Percentiles rank a stretch among this genome's conserved stretches.
phyloP scores from a whole-genome alignment of 768 basidiomycete genomes.

The Russula emetica region DNA sequence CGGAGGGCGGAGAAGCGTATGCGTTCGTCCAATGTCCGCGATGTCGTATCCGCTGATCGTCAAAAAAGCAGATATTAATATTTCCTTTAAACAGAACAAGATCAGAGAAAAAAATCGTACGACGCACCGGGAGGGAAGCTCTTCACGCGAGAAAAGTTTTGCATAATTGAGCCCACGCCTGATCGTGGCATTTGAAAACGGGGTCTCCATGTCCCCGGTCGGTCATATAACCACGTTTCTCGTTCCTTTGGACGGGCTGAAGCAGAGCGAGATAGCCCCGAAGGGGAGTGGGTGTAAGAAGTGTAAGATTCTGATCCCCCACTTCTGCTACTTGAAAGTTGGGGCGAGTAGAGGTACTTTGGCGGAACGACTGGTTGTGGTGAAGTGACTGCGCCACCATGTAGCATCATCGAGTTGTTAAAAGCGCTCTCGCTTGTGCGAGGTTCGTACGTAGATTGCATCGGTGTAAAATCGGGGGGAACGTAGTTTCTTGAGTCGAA shows the following conservation, averaged over 20 bases:
- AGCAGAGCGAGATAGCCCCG: conserved; percentile 16
- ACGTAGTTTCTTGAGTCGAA: conserved; percentile 22
- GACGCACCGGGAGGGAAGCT: conserved; percentile 28
- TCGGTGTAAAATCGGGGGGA: conserved; percentile 9
- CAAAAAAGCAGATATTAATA: neutral
- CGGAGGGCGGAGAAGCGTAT: conserved; percentile 31
- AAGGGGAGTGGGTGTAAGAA: conserved; percentile 6
- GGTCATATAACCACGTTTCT: conserved; percentile 21
- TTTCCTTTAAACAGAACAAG: no score
- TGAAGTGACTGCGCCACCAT: conserved; percentile 4
- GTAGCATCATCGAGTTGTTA: conserved; percentile 15
- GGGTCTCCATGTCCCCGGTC: conserved; percentile 32
- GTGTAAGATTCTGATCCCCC: neutral
- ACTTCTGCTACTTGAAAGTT: conserved; percentile 8
- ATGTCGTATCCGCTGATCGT: conserved; percentile 12
- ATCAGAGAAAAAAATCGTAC: neutral
- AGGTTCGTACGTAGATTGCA: conserved; percentile 22
- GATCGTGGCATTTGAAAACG: conserved; percentile 34
- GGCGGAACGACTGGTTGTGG: conserved; percentile 24
- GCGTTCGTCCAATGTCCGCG: conserved; percentile 30
- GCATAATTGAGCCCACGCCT: conserved; percentile 29
- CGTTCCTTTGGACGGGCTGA: neutral
- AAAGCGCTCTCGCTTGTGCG: conserved; percentile 27
- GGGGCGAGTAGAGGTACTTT: conserved; percentile 17
- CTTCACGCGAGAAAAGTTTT: conserved; percentile 24